Evolutionary conservation across 148 eudicot genomes (phyloP).

Genomic region (Tetragonia tetragonoides): DNA sequence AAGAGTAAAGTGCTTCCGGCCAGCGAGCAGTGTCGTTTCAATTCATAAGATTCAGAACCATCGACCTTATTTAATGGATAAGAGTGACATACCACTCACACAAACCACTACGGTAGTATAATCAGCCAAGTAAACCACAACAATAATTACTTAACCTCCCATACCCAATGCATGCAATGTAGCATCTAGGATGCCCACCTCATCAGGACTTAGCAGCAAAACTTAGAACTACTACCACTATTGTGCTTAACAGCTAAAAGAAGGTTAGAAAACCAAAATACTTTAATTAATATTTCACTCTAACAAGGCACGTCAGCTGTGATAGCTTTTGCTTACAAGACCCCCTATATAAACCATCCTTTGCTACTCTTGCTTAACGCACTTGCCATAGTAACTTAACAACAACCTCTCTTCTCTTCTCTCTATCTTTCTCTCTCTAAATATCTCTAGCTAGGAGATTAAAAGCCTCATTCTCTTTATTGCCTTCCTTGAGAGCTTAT

Average conservation of each 20-base stretch:
- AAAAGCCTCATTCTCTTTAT: background rate
- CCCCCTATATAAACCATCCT: constrained; percentile 21
- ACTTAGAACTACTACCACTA: constrained; percentile 2
- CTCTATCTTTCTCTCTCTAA: constrained; percentile 5
- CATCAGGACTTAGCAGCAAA: background rate
- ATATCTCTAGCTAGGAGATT: background rate
- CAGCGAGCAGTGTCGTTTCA: no score
- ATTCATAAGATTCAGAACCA: no score
- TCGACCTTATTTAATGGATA: no score
- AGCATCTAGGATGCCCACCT: background rate
- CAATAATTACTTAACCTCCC: background rate
- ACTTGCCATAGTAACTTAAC: constrained; percentile 25
- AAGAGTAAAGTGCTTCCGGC: no score
- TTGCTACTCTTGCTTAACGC: constrained; percentile 20
- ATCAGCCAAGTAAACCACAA: background rate
- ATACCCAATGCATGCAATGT: constrained; percentile 19
- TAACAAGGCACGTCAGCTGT: constrained; percentile 29
- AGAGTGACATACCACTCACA: no score
- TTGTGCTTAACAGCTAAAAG: constrained; percentile 36
- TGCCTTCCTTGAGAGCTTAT: background rate
- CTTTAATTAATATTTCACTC: constrained; percentile 1
- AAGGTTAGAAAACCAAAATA: background rate
- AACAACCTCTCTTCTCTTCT: constrained; percentile 4
- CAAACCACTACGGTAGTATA: no score
- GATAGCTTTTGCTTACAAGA: background rate